A percentile compares a stretch with the other conserved stretches of the same genome.
These are phyloP conservation scores for Solanum chiquidenum DNA, from an alignment of 257 asterid genomes.

Conservation along the genomic window DNA sequence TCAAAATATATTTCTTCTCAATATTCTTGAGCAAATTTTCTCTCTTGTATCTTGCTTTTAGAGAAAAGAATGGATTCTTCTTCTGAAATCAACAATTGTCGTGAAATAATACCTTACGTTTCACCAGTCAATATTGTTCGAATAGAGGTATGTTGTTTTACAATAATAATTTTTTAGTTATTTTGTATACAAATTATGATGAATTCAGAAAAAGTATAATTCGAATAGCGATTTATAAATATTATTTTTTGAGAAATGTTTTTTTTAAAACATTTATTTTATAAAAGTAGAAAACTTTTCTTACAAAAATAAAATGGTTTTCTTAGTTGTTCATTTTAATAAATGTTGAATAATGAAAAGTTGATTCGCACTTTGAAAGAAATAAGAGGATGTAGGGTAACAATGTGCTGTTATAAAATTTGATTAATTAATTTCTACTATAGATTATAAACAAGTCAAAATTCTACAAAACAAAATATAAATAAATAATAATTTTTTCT, in stretches of 20 bases:
- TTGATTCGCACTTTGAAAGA: no score
- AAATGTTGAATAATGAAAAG: no score
- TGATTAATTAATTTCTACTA: no score
- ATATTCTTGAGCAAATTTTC: neutral
- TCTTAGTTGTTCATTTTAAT: neutral
- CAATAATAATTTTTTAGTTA: no score
- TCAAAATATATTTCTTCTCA: neutral
- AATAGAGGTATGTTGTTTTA: no score
- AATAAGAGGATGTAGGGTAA: no score
- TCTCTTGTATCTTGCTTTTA: neutral
- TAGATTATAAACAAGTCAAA: no score
- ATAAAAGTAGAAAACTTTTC: neutral
- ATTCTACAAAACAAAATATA: no score
- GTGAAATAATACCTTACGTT: neutral
- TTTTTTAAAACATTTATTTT: neutral
- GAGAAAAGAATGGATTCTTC: neutral
- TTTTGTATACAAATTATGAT: neutral
- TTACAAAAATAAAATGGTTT: neutral
- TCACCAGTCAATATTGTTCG: no score
- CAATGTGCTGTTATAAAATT: no score
- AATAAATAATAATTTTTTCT: no score
- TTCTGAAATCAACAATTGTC: neutral
- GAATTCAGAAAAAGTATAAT: neutral
- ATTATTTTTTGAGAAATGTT: neutral
- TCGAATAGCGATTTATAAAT: no score